Evolutionary conservation across 75 land plant genomes (phyloP).

Genomic region (Larix kaempferi): DNA sequence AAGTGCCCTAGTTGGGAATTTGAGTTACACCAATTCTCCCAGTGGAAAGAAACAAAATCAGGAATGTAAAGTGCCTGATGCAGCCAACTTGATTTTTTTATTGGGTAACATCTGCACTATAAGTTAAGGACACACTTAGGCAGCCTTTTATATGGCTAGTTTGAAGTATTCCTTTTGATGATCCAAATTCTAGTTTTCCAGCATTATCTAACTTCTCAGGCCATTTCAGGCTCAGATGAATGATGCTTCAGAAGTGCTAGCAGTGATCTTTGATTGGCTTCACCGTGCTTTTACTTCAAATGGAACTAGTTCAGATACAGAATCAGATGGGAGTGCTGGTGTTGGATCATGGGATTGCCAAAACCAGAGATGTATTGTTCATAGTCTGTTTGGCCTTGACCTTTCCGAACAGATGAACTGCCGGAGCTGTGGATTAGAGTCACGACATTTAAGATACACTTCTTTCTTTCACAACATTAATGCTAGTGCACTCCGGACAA

Average conservation of each 20-base stretch:
- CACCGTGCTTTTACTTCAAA: constrained; percentile 56
- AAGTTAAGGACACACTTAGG: too few species aligned
- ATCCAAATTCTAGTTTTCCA: too few species aligned
- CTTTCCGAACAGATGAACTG: constrained; percentile 82
- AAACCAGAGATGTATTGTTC: constrained; percentile 59
- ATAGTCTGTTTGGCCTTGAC: constrained; percentile 82
- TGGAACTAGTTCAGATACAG: constrained; percentile 34
- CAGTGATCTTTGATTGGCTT: constrained; percentile 78
- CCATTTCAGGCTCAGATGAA: too few species aligned
- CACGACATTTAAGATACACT: constrained; percentile 78
- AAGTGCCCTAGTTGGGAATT: too few species aligned
- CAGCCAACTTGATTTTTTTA: too few species aligned
- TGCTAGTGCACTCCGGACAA: constrained; percentile 76
- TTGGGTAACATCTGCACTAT: too few species aligned
- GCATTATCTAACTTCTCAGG: too few species aligned
- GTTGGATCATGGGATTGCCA: constrained; percentile 72
- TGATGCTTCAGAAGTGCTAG: constrained; percentile 93
- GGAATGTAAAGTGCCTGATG: too few species aligned
- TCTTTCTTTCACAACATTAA: constrained; percentile 86
- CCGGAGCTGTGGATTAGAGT: constrained; percentile 56
- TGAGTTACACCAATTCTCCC: too few species aligned
- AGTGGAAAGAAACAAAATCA: too few species aligned
- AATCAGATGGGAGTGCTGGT: constrained; percentile 44
- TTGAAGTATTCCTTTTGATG: too few species aligned
- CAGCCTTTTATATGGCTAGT: too few species aligned